Base-by-base conservation (phyloP, 768 basidiomycete species). In the Fomitopsis pulvina region DNA sequence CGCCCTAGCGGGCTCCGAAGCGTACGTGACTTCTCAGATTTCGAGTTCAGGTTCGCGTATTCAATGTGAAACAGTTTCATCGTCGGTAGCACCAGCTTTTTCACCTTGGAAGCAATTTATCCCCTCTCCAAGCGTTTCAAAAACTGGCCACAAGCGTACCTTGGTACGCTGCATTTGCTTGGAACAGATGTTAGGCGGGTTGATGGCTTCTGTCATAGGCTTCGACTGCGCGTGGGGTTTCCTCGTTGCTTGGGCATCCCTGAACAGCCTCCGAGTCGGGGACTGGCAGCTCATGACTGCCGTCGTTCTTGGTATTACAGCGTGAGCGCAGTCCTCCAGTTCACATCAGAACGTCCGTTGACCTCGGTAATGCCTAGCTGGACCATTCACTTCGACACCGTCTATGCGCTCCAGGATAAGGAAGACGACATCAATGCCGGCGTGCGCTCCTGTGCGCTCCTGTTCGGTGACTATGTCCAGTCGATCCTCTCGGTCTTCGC, bases 351-450 rank as follows among this genome's bases (percentile, higher is more conserved):
- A 18, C 18, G 26, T 18, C 22, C 41, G n/a, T n/a, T n/a, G n/a
- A n/a, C n/a, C n/a, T n/a, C n/a, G n/a, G 4, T 14, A 37, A 40
- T n/a, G 37, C 43, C n/a, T n/a, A 66, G 70, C 39, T 78, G 74
- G 72, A 71, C 72, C 29, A 68, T 77, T 42, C 63, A 71, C 28
- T 77, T 76, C 60, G 75, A 87, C 63, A 83, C 83, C 9, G 81
- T 85, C 52, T 91, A 91, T 61, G 87, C 85, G n/a, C 87, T 84
- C 62, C 79, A 89, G 70, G 88, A 91, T 64, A 81, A 83, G 49
- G 66, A 74, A 50, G 88, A 89, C 67, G 87, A 90, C 63, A 64
- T 81, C 34, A 74, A 78, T 45, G 80, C 78, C 49, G 84, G 83
- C n/a, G 80, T 89, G 30, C 80, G 81, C 52, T 89, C 86, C 5